Conservation (phyloP, 805 yeast genomes). For the Yamadazyma olivae region DNA sequence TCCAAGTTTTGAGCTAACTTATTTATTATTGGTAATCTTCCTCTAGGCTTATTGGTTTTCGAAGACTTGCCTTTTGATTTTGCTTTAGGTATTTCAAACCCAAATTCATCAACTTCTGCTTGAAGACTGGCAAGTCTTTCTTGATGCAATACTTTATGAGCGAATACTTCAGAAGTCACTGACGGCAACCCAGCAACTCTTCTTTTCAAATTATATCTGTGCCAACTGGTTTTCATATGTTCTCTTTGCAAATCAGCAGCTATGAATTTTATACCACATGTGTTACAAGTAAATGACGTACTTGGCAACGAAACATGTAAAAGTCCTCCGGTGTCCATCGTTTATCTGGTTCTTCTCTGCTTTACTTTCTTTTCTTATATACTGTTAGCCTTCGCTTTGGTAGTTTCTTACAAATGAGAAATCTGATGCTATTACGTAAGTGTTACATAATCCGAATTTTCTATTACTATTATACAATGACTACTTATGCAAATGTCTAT, state of each 20-base stretch:
- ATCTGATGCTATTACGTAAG: too few relatives aligned
- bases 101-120: slow-evolving; percentile 51
- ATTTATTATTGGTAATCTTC: slow-evolving; percentile 17
- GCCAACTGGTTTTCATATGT: slow-evolving; percentile 48
- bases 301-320: slow-evolving; percentile 14
- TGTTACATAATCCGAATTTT: too few relatives aligned
- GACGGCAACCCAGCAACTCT: slow-evolving; percentile 61
- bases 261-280: slow-evolving; percentile 37
- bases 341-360: too few relatives aligned
- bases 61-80: background rate
- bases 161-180: slow-evolving; percentile 63
- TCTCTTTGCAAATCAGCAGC: slow-evolving; percentile 36
- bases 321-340: slow-evolving; percentile 1
- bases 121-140: slow-evolving; percentile 17
- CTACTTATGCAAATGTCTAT: background rate
- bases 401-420: too few relatives aligned
- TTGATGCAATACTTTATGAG: slow-evolving; percentile 56
- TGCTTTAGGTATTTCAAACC: slow-evolving; percentile 36
- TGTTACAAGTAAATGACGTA: slow-evolving; percentile 35
- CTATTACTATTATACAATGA: background rate
- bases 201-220: slow-evolving; percentile 42
- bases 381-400: too few relatives aligned
- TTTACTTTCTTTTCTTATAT: too few relatives aligned
- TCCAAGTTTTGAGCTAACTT: background rate
- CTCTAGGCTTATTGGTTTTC: slow-evolving; percentile 13